A percentile compares a stretch with the other conserved stretches of the same genome.
phyloP scores from a whole-genome alignment of 1,139 yeast species.

The Candida glucosophila region DNA sequence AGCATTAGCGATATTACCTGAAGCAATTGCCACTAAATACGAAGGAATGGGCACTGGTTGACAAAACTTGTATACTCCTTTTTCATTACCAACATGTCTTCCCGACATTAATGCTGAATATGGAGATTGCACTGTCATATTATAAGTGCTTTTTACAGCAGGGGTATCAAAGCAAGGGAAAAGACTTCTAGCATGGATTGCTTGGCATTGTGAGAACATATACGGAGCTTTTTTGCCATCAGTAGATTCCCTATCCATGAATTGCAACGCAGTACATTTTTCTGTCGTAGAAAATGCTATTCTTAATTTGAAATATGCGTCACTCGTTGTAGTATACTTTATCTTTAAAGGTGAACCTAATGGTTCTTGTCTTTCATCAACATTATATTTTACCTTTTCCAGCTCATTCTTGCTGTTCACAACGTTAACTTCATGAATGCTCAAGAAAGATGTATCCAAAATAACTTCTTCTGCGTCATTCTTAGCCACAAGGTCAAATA shows the following conservation, averaged over 20 bases:
- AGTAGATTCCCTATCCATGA: constrained; percentile 10
- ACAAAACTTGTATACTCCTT: constrained; percentile 13
- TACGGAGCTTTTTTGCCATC: constrained; percentile 31
- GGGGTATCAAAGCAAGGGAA: constrained; percentile 40
- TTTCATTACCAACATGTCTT: constrained; percentile 12
- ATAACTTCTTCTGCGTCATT: constrained; percentile 9
- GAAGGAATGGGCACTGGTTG: constrained; percentile 32
- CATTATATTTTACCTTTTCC: no score
- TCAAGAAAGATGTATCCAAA: constrained; percentile 26
- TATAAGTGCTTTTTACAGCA: constrained; percentile 25
- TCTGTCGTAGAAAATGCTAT: constrained; percentile 24
- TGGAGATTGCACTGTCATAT: constrained; percentile 23
- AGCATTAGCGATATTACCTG: constrained; percentile 21
- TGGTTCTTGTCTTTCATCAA: constrained; percentile 15
- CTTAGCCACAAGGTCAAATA: constrained; percentile 11
- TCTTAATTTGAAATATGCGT: constrained; percentile 8
- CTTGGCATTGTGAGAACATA: constrained; percentile 35
- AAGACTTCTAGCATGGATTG: constrained; percentile 34
- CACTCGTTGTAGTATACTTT: constrained; percentile 5
- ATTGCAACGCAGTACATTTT: constrained; percentile 32
- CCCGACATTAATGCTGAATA: constrained; percentile 30
- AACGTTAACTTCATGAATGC: constrained; percentile 15
- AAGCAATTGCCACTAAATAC: constrained; percentile 27
- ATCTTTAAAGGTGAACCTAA: constrained; percentile 26
- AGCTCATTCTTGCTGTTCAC: constrained; percentile 5